A percentile compares a stretch with the other conserved stretches of the same genome.
These are phyloP conservation scores for Pleodorina starrii DNA, from an alignment of 139 green algal species.

Conservation along the genomic window DNA sequence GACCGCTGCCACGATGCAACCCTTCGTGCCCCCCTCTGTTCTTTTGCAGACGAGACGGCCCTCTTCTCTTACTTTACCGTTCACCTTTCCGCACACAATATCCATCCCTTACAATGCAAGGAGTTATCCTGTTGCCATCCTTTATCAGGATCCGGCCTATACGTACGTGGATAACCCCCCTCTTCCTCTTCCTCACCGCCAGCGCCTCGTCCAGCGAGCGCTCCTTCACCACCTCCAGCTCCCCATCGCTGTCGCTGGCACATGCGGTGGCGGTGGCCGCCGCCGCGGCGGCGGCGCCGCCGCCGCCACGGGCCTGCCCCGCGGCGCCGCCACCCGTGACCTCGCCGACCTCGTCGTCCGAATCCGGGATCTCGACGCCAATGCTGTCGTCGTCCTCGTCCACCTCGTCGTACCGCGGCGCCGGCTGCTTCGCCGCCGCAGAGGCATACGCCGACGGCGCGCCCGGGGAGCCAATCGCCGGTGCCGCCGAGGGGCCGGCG, in stretches of 20 bases:
- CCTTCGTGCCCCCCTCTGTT: no score
- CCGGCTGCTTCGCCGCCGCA: neutral
- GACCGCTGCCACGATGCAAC: no score
- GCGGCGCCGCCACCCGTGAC: neutral
- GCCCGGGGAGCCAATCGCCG: neutral
- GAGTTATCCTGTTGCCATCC: no score
- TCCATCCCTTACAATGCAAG: no score
- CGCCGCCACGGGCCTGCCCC: neutral
- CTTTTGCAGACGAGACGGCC: no score
- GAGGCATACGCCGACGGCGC: neutral
- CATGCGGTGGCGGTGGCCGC: neutral
- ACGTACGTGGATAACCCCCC: no score
- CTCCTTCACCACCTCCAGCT: constrained; percentile 57
- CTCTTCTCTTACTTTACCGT: no score
- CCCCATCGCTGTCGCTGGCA: constrained; percentile 55
- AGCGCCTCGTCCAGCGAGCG: constrained; percentile 58
- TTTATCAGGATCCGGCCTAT: no score
- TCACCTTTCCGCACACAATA: no score
- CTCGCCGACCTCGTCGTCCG: neutral
- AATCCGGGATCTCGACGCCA: neutral
- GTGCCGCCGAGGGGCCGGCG: no score
- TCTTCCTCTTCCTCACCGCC: constrained; percentile 46
- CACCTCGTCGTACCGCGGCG: neutral
- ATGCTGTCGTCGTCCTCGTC: constrained; percentile 25
- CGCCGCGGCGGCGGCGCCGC: neutral